Percentiles rank a stretch among this genome's conserved stretches.
Conservation (phyloP, 2,329 filamentous ascomycete genomes). For the Penicillium brasilianum region DNA sequence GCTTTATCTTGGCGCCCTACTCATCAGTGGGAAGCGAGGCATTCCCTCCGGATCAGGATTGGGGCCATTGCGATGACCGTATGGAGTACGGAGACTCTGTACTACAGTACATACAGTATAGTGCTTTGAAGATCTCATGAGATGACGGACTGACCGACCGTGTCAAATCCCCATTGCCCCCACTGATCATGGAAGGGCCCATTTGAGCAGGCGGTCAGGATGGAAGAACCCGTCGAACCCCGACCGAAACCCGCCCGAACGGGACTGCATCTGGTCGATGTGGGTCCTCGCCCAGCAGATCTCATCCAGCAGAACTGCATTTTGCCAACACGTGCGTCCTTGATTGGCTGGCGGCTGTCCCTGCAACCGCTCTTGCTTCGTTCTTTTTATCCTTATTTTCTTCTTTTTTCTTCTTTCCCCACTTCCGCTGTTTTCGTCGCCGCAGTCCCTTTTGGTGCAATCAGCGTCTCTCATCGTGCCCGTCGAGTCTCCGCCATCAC, state of each 20-base stretch:
- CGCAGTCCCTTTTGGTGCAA: constrained; percentile 3
- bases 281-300: not conserved
- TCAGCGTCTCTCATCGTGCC: not conserved
- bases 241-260: not conserved
- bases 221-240: not conserved
- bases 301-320: constrained; percentile 16
- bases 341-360: constrained; percentile 34
- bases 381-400: not conserved
- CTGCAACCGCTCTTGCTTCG: not conserved
- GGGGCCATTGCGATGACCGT: no score
- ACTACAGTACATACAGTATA: no score
- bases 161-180: not conserved
- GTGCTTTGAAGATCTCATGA: not conserved
- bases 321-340: constrained; percentile 40
- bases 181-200: not conserved
- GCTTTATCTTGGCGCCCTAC: not conserved
- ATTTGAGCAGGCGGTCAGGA: not conserved
- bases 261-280: not conserved
- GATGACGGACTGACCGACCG: not conserved
- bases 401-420: not conserved
- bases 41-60: not conserved
- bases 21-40: not conserved
- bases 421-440: constrained; percentile 19
- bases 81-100: no score
- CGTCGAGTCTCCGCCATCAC: not conserved